Percentiles rank a stretch among this genome's conserved stretches.
Evolutionary conservation across 164 flowering plant genomes (phyloP).

Genomic region (Echeveria elegans): DNA sequence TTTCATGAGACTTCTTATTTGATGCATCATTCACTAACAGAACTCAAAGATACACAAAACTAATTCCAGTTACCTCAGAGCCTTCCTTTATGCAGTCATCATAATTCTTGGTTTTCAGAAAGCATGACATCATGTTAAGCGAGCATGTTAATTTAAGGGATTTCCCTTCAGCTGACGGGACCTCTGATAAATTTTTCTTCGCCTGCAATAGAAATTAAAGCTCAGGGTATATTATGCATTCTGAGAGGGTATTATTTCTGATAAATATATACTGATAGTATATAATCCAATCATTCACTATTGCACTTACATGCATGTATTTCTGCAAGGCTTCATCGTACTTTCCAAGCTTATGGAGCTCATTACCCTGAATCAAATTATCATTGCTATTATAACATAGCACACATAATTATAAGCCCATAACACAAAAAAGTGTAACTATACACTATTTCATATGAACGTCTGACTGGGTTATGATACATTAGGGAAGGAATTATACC

Average conservation of each 20-base stretch:
- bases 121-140: conserved; percentile 93
- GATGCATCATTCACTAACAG: not conserved
- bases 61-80: conserved; percentile 50
- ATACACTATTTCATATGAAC: not conserved
- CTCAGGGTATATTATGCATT: not conserved
- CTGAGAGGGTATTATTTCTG: not conserved
- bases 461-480: not conserved
- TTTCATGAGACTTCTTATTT: not conserved
- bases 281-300: not conserved
- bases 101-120: conserved; percentile 72
- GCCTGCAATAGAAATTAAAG: conserved; percentile 40
- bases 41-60: not conserved
- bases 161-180: conserved; percentile 49
- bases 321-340: conserved; percentile 62
- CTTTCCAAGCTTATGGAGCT: conserved; percentile 70
- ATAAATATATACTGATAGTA: not conserved
- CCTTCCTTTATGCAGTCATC: conserved; percentile 86
- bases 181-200: conserved; percentile 52
- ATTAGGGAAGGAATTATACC: not conserved
- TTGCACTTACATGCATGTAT: conserved; percentile 59
- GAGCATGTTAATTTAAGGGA: conserved; percentile 67
- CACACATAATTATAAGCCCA: not conserved
- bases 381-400: not conserved
- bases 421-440: not conserved
- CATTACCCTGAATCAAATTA: conserved; percentile 64